Conservation (phyloP, 2,329 filamentous ascomycete species). For the Aspergillus amoenus region DNA sequence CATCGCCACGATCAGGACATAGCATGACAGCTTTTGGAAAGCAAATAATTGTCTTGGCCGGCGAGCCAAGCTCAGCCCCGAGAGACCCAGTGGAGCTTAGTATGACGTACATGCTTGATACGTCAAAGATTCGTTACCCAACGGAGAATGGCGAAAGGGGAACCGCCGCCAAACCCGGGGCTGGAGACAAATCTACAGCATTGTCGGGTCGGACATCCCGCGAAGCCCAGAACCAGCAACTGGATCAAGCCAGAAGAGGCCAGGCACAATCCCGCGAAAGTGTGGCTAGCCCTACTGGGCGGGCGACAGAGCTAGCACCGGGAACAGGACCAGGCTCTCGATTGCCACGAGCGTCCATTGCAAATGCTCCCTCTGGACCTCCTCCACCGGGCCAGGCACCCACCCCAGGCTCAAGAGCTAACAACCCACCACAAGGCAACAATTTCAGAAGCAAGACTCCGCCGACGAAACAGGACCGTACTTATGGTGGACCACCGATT, state of each 20-base stretch:
- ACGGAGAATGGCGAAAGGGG: constrained; percentile 61
- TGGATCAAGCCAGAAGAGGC: constrained; percentile 38
- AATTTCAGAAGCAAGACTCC: constrained; percentile 51
- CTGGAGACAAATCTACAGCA: constrained; percentile 42
- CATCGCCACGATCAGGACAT: constrained; percentile 89
- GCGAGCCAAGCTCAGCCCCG: constrained; percentile 86
- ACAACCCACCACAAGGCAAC: constrained; percentile 32
- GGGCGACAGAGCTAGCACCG: constrained; percentile 30
- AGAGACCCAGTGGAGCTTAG: constrained; percentile 80
- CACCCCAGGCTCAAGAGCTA: constrained; percentile 55
- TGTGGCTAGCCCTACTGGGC: constrained; percentile 29
- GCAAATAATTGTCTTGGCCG: constrained; percentile 86
- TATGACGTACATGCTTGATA: constrained; percentile 89
- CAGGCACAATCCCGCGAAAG: constrained; percentile 47
- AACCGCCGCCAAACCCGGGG: constrained; percentile 44
- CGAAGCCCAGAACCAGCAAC: constrained; percentile 40
- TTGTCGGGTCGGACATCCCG: constrained; percentile 43
- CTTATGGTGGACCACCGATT: constrained; percentile 41
- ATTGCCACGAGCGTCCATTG: constrained; percentile 59
- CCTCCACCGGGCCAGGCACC: constrained; percentile 65
- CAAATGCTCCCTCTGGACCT: constrained; percentile 61
- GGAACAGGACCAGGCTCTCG: constrained; percentile 51
- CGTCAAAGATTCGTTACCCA: constrained; percentile 93
- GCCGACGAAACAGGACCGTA: constrained; percentile 50
- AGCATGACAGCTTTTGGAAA: constrained; percentile 97